Conservation (phyloP, 495 filamentous ascomycete genomes). For the Hypoxylon perforatum region DNA sequence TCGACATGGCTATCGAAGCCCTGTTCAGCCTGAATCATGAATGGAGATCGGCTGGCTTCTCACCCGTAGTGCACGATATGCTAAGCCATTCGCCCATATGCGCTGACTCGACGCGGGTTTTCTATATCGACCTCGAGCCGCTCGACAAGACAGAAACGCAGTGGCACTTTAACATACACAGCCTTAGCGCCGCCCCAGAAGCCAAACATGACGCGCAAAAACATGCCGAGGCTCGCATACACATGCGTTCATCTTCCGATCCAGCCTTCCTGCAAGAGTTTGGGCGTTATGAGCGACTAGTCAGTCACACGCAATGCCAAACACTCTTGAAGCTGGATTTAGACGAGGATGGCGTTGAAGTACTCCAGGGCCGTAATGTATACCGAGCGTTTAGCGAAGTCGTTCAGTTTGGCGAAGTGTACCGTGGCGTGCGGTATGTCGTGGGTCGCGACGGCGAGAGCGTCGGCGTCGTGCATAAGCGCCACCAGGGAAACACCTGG, state of each 20-base stretch:
- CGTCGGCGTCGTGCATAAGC: constrained; percentile 55
- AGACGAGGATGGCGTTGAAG: constrained; percentile 51
- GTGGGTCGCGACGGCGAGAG: constrained; percentile 55
- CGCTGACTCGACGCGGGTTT: constrained; percentile 46
- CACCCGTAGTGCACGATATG: constrained; percentile 48
- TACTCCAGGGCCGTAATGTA: constrained; percentile 60
- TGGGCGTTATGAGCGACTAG: constrained; percentile 52
- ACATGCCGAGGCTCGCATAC: too few species aligned
- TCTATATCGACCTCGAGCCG: constrained; percentile 38
- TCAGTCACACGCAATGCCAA: constrained; percentile 51
- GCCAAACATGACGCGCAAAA: too few species aligned
- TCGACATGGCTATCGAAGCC: constrained; percentile 59
- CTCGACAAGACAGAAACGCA: constrained; percentile 24
- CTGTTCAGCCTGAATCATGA: constrained; percentile 50
- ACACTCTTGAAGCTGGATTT: constrained; percentile 44
- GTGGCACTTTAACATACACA: too few species aligned
- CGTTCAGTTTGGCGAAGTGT: constrained; percentile 58
- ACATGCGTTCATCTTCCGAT: too few species aligned
- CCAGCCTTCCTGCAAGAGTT: constrained; percentile 46
- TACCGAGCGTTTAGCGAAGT: constrained; percentile 58
- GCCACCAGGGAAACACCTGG: constrained; percentile 43
- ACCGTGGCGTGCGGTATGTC: constrained; percentile 55
- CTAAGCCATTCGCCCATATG: constrained; percentile 52
- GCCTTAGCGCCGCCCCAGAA: too few species aligned
- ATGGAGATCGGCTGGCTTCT: neutral